phyloP scores from a whole-genome alignment of 1,139 yeast species.

The Meyerozyma carpophila region DNA sequence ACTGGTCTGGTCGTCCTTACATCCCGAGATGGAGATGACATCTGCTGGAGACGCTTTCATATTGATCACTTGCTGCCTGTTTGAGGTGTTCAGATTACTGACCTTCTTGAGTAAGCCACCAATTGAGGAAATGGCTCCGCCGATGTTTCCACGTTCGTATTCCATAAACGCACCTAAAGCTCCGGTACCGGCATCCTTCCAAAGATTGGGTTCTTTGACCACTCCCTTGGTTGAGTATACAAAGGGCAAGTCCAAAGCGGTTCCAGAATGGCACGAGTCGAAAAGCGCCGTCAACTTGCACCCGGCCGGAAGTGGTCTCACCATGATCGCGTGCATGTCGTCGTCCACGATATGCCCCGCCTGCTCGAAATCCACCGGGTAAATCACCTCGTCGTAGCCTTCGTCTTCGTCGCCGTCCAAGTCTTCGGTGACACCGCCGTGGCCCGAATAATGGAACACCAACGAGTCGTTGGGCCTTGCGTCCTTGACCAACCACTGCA shows the following conservation, averaged over 20 bases:
- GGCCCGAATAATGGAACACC: constrained; percentile 90
- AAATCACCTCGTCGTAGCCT: constrained; percentile 85
- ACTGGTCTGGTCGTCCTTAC: constrained; percentile 76
- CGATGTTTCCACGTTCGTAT: constrained; percentile 66
- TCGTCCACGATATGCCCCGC: constrained; percentile 81
- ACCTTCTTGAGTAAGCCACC: constrained; percentile 47
- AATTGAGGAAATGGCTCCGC: constrained; percentile 40
- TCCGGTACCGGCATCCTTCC: constrained; percentile 79
- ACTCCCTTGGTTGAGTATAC: constrained; percentile 89
- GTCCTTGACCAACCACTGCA: constrained; percentile 83
- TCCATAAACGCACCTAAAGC: constrained; percentile 66
- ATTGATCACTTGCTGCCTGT: constrained; percentile 29
- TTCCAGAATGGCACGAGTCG: constrained; percentile 93
- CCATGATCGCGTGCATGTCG: constrained; percentile 77
- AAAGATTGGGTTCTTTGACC: constrained; percentile 80
- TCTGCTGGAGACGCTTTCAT: constrained; percentile 84
- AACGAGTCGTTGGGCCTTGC: constrained; percentile 84
- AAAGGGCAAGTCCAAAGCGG: constrained; percentile 84
- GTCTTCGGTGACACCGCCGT: constrained; percentile 83
- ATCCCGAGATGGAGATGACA: constrained; percentile 80
- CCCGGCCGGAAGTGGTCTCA: constrained; percentile 71
- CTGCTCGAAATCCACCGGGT: constrained; percentile 80
- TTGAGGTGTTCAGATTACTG: constrained; percentile 20
- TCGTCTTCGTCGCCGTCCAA: constrained; percentile 86
- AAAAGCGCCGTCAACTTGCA: constrained; percentile 83